phyloP scores from a whole-genome alignment of 2,329 filamentous ascomycete genomes.

The Pseudodiploospora longispora region DNA sequence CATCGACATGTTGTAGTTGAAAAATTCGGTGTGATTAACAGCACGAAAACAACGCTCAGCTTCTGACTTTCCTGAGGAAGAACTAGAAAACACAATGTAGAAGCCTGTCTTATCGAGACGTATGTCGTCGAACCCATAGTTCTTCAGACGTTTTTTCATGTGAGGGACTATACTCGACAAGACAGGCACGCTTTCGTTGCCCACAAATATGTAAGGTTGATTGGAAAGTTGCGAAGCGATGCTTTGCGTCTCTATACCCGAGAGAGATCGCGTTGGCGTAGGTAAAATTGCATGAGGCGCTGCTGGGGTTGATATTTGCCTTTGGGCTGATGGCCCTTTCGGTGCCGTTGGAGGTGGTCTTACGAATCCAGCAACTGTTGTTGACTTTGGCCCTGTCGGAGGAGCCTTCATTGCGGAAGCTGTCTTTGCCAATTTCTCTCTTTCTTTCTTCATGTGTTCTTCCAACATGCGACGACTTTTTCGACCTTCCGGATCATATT shows the following conservation, averaged over 20 bases:
- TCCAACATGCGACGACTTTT: slow-evolving; percentile 75
- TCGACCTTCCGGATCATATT: slow-evolving; percentile 81
- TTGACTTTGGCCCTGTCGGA: slow-evolving; percentile 30
- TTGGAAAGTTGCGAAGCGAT: slow-evolving; percentile 63
- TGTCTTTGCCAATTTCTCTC: slow-evolving; percentile 46
- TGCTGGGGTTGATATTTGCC: slow-evolving; percentile 24
- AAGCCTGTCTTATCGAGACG: slow-evolving; percentile 81
- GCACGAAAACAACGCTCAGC: slow-evolving; percentile 70
- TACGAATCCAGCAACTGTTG: slow-evolving; percentile 18
- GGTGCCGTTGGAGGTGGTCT: slow-evolving; percentile 73
- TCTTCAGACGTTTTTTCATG: slow-evolving; percentile 80
- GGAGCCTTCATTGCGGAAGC: slow-evolving; percentile 22
- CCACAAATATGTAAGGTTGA: slow-evolving; percentile 84
- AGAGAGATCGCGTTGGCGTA: slow-evolving; percentile 22
- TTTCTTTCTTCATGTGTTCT: slow-evolving; percentile 60
- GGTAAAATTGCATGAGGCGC: slow-evolving; percentile 21
- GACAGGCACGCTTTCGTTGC: slow-evolving; percentile 79
- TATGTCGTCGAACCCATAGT: slow-evolving; percentile 73
- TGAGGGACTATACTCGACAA: slow-evolving; percentile 79
- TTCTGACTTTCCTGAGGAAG: slow-evolving; percentile 66
- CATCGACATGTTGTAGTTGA: slow-evolving; percentile 90
- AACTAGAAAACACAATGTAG: slow-evolving; percentile 83
- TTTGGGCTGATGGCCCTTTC: slow-evolving; percentile 65
- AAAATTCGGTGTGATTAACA: slow-evolving; percentile 75
- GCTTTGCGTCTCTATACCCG: slow-evolving; percentile 56